Evolutionary conservation across 2,329 filamentous ascomycete genomes (phyloP).

Genomic region (Chrysoporthe cubensis): DNA sequence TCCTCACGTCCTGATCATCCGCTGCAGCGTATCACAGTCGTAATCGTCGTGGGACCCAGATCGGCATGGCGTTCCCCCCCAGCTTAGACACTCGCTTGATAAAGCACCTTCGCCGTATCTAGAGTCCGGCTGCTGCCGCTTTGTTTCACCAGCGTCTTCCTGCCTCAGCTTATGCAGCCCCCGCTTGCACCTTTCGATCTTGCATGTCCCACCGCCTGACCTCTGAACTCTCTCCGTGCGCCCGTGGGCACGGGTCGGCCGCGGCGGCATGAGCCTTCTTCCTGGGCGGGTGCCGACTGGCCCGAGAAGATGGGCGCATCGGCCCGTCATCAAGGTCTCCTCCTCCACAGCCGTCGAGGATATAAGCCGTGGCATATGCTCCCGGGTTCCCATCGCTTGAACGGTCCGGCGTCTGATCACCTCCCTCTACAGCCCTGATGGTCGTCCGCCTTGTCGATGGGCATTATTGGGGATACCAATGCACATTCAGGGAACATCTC

Average conservation of each 20-base stretch:
- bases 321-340: no score
- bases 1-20: no score
- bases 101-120: no score
- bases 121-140: background rate
- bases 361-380: background rate
- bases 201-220: constrained; percentile 4
- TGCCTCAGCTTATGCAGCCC: background rate
- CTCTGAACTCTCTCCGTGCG: background rate
- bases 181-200: background rate
- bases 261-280: background rate
- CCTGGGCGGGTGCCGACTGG: background rate
- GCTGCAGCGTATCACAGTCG: background rate
- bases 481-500: background rate
- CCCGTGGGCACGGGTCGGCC: background rate
- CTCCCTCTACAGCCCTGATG: background rate
- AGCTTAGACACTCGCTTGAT: no score
- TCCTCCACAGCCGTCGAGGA: background rate
- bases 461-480: background rate
- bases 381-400: background rate
- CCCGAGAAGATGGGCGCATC: background rate
- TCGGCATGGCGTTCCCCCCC: no score
- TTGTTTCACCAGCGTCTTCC: background rate
- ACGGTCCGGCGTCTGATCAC: background rate
- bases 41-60: background rate
- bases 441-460: background rate